phyloP scores from a whole-genome alignment of 352 stramenopile genomes.

The Pythium vanterpoolii region DNA sequence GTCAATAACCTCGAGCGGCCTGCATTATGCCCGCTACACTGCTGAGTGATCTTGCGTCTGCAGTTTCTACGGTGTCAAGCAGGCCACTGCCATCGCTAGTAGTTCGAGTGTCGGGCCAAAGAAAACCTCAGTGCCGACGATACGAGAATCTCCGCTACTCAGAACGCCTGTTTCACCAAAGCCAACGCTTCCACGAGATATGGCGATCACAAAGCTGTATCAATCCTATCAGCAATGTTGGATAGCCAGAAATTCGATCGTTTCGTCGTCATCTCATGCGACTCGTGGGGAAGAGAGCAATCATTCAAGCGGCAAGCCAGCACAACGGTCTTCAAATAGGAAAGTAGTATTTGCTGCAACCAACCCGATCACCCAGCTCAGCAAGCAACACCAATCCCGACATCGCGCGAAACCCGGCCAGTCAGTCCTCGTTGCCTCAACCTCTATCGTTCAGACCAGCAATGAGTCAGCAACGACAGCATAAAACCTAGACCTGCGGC shows the following conservation, averaged over 20 bases:
- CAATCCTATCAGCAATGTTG: neutral
- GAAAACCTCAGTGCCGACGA: neutral
- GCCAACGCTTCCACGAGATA: neutral
- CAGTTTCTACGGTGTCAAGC: constrained; percentile 4
- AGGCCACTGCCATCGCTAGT: neutral
- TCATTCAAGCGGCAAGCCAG: neutral
- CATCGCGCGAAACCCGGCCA: neutral
- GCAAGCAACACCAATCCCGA: neutral
- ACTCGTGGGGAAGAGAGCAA: neutral
- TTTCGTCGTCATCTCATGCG: neutral
- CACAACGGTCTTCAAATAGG: neutral
- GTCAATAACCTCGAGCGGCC: neutral
- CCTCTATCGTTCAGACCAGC: neutral
- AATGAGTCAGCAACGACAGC: neutral
- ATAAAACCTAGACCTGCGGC: neutral
- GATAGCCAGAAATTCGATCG: neutral
- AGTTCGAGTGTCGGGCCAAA: neutral
- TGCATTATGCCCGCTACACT: neutral
- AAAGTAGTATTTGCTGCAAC: neutral
- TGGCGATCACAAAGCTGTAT: neutral
- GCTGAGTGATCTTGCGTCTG: neutral
- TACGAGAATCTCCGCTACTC: neutral
- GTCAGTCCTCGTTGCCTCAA: constrained; percentile 1
- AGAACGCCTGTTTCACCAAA: neutral
- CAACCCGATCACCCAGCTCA: constrained; percentile 5